Conservation (phyloP, 768 basidiomycete genomes). For the Lactarius trivialis region DNA sequence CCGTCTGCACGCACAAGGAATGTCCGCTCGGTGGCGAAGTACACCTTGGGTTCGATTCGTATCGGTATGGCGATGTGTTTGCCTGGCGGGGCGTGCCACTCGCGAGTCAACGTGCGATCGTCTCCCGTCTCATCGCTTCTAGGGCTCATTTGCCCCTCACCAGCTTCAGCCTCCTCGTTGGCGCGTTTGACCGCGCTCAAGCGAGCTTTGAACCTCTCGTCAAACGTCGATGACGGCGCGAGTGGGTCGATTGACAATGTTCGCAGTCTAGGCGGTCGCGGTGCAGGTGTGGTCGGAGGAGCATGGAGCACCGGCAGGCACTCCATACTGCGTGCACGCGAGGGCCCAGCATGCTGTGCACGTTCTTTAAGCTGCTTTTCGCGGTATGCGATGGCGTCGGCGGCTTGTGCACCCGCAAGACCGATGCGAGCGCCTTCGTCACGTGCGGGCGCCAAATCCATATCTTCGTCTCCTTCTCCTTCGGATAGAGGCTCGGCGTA, state of each 20-base stretch:
- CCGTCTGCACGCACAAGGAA: conserved; percentile 61
- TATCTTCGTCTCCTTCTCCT: conserved; percentile 85
- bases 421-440: conserved; percentile 83
- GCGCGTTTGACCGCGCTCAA: conserved; percentile 44
- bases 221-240: conserved; percentile 76
- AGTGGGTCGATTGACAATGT: conserved; percentile 76
- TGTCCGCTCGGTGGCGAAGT: conserved; percentile 93
- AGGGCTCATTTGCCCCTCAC: conserved; percentile 28
- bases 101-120: conserved; percentile 54
- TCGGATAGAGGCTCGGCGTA: conserved; percentile 93
- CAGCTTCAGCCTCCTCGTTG: conserved; percentile 31
- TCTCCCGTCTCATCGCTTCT: conserved; percentile 27
- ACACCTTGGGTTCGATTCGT: conserved; percentile 97
- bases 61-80: conserved; percentile 91
- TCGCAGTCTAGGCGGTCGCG: conserved; percentile 8
- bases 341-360: conserved; percentile 27
- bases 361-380: conserved; percentile 65
- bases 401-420: conserved; percentile 63
- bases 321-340: conserved; percentile 27
- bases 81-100: conserved; percentile 74
- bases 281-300: conserved; percentile 25
- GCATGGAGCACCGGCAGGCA: conserved; percentile 35
- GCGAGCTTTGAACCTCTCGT: conserved; percentile 72
- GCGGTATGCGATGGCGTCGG: conserved; percentile 81
- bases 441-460: conserved; percentile 56